Percentiles rank a stretch among this genome's conserved stretches.
These are phyloP conservation scores for Fusarium brachygibbosum DNA, from an alignment of 2,329 filamentous ascomycete species.

Conservation along the genomic window DNA sequence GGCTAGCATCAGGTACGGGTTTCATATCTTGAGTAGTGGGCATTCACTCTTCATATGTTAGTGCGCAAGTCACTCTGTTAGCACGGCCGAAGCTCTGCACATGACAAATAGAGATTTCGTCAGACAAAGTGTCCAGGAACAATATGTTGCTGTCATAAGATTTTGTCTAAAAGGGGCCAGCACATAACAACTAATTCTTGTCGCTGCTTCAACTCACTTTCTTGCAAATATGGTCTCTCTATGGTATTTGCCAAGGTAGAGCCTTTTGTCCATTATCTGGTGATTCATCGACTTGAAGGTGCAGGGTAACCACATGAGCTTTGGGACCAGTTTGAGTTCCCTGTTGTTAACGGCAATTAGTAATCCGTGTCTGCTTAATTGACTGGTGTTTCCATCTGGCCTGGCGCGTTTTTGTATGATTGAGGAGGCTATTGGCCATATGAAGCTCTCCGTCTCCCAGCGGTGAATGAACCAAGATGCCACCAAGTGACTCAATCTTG, in stretches of 20 bases:
- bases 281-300: background rate
- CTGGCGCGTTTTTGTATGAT: no score
- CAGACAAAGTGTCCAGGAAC: no score
- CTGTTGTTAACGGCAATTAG: background rate
- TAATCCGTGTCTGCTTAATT: background rate
- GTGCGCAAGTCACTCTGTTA: background rate
- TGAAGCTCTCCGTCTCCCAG: background rate
- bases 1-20: no score
- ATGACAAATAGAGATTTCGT: no score
- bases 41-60: background rate
- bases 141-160: fast-evolving
- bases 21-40: no score
- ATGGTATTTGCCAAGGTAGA: background rate
- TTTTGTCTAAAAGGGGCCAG: background rate
- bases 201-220: background rate
- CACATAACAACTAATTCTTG: no score
- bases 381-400: no score
- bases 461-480: background rate
- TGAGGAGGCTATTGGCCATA: no score
- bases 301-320: background rate
- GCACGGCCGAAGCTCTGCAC: no score
- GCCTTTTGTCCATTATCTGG: background rate
- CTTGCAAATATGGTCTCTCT: background rate
- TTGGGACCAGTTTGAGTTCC: background rate
- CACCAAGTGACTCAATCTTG: background rate